A percentile compares a stretch with the other conserved stretches of the same genome.
phyloP scores from a whole-genome alignment of 768 basidiomycete genomes.

The Mycena indigotica region DNA sequence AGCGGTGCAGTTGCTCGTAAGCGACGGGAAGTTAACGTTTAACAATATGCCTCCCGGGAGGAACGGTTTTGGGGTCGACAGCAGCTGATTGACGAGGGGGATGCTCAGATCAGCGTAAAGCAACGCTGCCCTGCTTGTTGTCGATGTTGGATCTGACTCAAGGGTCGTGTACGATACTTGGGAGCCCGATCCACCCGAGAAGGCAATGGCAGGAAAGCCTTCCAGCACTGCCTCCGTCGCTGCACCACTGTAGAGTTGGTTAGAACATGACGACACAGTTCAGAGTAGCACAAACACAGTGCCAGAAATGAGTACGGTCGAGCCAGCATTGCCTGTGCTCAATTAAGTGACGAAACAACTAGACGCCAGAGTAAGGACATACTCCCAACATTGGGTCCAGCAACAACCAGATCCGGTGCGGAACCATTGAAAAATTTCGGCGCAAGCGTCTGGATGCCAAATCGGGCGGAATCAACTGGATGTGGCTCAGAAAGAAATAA shows the following conservation, averaged over 20 bases:
- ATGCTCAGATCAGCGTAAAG: slow-evolving; percentile 35
- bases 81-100: slow-evolving; percentile 27
- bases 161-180: slow-evolving; percentile 44
- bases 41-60: slow-evolving; percentile 34
- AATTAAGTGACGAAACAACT: background rate
- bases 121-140: slow-evolving; percentile 30
- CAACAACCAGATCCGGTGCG: slow-evolving; percentile 47
- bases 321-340: slow-evolving; percentile 36
- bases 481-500: no score
- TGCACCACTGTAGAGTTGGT: slow-evolving; percentile 32
- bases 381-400: slow-evolving; percentile 43
- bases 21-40: slow-evolving; percentile 40
- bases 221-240: slow-evolving; percentile 37
- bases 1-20: slow-evolving; percentile 25
- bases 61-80: slow-evolving; percentile 25
- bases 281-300: slow-evolving; percentile 38
- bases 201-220: slow-evolving; percentile 39
- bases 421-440: slow-evolving; percentile 40
- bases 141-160: slow-evolving; percentile 27
- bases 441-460: slow-evolving; percentile 49
- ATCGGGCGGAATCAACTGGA: slow-evolving; percentile 37
- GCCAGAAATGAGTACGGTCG: slow-evolving; percentile 38
- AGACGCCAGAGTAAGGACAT: background rate
- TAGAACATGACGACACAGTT: background rate
- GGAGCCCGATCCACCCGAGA: slow-evolving; percentile 35